Base-by-base conservation (phyloP, 2,329 filamentous ascomycete species). In the Cytospora paraplurivora region DNA sequence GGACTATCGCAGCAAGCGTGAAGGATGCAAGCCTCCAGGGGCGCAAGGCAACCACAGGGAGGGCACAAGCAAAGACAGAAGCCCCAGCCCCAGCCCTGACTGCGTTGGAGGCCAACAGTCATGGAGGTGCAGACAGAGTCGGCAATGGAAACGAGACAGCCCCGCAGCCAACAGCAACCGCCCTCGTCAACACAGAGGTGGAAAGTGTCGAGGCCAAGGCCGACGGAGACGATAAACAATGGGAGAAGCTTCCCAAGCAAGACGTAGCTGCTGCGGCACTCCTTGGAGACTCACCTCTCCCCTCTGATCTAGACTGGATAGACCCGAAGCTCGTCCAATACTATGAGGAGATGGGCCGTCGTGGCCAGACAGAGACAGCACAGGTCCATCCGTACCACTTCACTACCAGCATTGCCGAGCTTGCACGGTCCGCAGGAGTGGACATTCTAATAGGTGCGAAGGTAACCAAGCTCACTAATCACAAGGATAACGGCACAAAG, bases 351-450 rank as follows among this genome's bases (percentile, higher is more conserved):
- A 97, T 98, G 92, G 92, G 92, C 32, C 68, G 72, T 1, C 78
- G 52, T 6, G 88, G 86, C 3, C 85, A 87, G 0, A 84, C 83
- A 1, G 91, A 92, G 66, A 98, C 95, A 1, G 91, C 95, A 0
- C 95, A 99, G 76, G 94, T 98, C 3, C 94, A 99, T 71, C 95
- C 95, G 0, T 91, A 89, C 66, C 88, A 92, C 52, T 98, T 99
- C 73, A 98, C 95, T 0, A 94, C 86, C 0, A 82, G 88, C 17
- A 96, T 98, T 76, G 91, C 91, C 5, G 80, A 86, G 50, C 81
- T 97, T 13, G 93, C 94, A 0, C 78, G 84, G 62, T 85, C 91
- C 58, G 83, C 82, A 33, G 91, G 91, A 2, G 86, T 84, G 68
- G 84, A 88, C 27, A 82, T 97, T 59, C 80, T 86, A 35, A 81